These are phyloP conservation scores for Sungouiella thailandica DNA, from an alignment of 805 yeast genomes.

Conservation along the genomic window DNA sequence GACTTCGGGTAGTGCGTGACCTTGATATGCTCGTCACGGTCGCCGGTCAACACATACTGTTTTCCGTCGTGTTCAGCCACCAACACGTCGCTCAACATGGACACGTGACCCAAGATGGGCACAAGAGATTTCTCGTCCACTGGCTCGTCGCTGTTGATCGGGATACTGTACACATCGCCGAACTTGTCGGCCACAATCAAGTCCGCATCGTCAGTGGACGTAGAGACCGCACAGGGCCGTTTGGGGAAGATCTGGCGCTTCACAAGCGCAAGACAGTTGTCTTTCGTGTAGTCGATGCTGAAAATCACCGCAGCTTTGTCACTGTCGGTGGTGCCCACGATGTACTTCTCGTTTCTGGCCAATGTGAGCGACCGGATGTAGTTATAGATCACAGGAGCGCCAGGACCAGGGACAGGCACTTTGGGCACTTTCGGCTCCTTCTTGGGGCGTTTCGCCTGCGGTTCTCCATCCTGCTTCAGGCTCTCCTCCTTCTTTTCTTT, in stretches of 20 bases:
- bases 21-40: conserved; percentile 94
- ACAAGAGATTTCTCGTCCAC: conserved; percentile 39
- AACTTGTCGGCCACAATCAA: conserved; percentile 87
- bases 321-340: conserved; percentile 73
- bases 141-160: conserved; percentile 33
- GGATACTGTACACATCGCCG: conserved; percentile 82
- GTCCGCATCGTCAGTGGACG: conserved; percentile 44
- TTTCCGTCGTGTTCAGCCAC: conserved; percentile 38
- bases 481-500: conserved; percentile 7
- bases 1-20: conserved; percentile 76
- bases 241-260: conserved; percentile 82
- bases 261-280: conserved; percentile 43
- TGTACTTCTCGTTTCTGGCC: conserved; percentile 43
- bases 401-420: conserved; percentile 37
- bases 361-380: conserved; percentile 62
- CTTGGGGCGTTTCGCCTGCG: conserved; percentile 6
- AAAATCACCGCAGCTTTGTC: conserved; percentile 77
- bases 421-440: conserved; percentile 14
- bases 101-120: conserved; percentile 92
- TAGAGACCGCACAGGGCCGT: conserved; percentile 81
- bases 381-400: conserved; percentile 63
- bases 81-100: conserved; percentile 82
- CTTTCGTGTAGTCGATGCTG: conserved; percentile 30
- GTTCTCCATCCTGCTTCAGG: no score
- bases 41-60: conserved; percentile 67